These are phyloP conservation scores for Balakata baccata DNA, from an alignment of 345 rosid species.

Conservation along the genomic window DNA sequence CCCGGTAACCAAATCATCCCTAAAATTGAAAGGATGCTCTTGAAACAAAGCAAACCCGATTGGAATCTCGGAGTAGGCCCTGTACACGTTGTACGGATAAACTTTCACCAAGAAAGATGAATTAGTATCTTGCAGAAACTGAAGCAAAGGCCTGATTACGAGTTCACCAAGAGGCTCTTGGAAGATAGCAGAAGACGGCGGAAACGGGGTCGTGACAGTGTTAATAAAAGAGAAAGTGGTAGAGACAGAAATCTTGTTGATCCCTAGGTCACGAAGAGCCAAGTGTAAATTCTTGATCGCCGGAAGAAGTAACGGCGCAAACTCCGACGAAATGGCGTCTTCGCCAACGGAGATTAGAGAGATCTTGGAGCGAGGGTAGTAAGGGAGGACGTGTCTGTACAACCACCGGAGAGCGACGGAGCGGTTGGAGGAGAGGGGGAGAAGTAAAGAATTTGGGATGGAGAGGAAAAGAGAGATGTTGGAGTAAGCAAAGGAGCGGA, in stretches of 20 bases:
- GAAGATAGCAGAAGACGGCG: constrained; percentile 73
- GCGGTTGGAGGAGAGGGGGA: constrained; percentile 68
- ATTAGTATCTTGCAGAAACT: constrained; percentile 60
- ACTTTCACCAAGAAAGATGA: constrained; percentile 77
- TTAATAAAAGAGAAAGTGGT: constrained; percentile 82
- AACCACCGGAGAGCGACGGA: constrained; percentile 71
- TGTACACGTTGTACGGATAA: constrained; percentile 76
- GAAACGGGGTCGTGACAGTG: constrained; percentile 62
- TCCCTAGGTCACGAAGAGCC: constrained; percentile 62
- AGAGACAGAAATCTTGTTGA: constrained; percentile 57
- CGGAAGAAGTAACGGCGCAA: constrained; percentile 52
- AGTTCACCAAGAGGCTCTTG: constrained; percentile 59
- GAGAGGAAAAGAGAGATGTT: constrained; percentile 79
- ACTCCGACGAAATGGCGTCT: constrained; percentile 47
- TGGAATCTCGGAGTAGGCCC: constrained; percentile 63
- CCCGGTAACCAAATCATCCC: constrained; percentile 71
- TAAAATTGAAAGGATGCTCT: constrained; percentile 66
- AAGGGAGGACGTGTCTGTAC: constrained; percentile 69
- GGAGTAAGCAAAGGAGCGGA: constrained; percentile 73
- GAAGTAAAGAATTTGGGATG: constrained; percentile 68
- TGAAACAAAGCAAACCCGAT: constrained; percentile 82
- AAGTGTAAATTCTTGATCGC: constrained; percentile 59
- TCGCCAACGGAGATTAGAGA: constrained; percentile 77
- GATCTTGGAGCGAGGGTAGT: constrained; percentile 72
- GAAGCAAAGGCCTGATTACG: constrained; percentile 66